Conservation (phyloP, 2,329 filamentous ascomycete genomes). For the Pyrenophora seminiperda region DNA sequence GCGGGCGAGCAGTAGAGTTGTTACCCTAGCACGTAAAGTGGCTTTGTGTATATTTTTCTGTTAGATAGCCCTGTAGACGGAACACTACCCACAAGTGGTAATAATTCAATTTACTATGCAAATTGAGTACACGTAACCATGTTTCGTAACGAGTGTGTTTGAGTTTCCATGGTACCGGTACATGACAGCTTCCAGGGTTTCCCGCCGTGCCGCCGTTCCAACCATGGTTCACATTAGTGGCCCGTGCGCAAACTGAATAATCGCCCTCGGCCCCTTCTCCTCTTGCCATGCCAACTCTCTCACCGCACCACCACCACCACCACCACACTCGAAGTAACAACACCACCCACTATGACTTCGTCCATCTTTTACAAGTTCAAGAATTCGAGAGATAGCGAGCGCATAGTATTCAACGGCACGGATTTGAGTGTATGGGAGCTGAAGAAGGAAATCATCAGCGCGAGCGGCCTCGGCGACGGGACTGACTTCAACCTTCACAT, state of each 20-base stretch:
- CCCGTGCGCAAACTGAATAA: conserved; percentile 4
- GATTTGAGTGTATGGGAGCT: conserved; percentile 98
- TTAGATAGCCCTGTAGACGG: too few relatives aligned
- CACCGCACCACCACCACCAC: conserved; percentile 10
- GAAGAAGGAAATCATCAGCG: conserved; percentile 96
- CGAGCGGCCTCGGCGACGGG: conserved; percentile 91
- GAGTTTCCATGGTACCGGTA: not conserved
- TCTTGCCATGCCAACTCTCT: conserved; percentile 12
- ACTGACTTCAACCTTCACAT: conserved; percentile 96
- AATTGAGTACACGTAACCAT: too few relatives aligned
- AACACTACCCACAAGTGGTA: too few relatives aligned
- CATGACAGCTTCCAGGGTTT: too few relatives aligned
- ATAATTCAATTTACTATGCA: too few relatives aligned
- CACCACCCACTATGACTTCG: conserved; percentile 71
- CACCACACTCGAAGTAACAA: too few relatives aligned
- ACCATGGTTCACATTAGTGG: not conserved
- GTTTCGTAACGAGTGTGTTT: too few relatives aligned
- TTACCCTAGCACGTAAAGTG: not conserved
- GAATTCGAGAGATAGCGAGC: conserved; percentile 92
- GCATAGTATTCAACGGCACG: conserved; percentile 96
- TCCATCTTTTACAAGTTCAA: conserved; percentile 99
- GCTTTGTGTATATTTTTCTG: not conserved
- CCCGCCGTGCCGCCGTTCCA: not conserved
- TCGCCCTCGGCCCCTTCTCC: conserved; percentile 1
- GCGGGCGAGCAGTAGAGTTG: conserved; percentile 22